Percentiles rank a stretch among this genome's conserved stretches.
phyloP scores from a whole-genome alignment of 129 eudicot genomes.

The Flaveria bidentis region DNA sequence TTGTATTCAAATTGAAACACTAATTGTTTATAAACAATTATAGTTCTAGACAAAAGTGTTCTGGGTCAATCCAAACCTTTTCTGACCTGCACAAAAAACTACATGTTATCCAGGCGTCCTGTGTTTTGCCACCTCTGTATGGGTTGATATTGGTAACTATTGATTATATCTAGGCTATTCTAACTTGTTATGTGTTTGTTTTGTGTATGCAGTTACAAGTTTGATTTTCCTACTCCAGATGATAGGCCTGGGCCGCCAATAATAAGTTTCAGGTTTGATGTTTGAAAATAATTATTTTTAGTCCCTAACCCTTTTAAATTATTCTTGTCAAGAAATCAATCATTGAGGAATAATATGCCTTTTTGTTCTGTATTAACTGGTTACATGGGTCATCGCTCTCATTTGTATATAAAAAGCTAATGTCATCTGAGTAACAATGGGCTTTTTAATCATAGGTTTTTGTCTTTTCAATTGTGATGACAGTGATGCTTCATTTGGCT shows the following conservation, averaged over 20 bases:
- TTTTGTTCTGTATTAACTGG: constrained; percentile 13
- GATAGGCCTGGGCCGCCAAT: constrained; percentile 97
- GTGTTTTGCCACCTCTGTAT: constrained; percentile 9
- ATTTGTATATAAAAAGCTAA: neutral
- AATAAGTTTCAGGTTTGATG: constrained; percentile 89
- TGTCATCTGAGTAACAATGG: neutral
- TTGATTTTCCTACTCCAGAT: constrained; percentile 97
- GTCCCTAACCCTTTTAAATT: constrained; percentile 10
- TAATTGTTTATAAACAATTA: neutral
- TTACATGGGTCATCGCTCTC: constrained; percentile 6
- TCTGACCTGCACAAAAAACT: neutral
- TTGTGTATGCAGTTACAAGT: constrained; percentile 78
- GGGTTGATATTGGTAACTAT: neutral
- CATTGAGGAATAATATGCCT: constrained; percentile 7
- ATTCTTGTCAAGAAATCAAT: constrained; percentile 12
- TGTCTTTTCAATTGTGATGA: constrained; percentile 25
- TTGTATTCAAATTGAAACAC: neutral
- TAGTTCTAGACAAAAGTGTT: constrained; percentile 3
- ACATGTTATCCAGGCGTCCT: neutral
- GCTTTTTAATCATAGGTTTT: constrained; percentile 7
- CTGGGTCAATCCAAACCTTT: neutral
- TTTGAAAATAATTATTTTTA: constrained; percentile 16
- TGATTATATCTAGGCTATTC: constrained; percentile 10
- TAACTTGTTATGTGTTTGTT: neutral
- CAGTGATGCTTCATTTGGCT: constrained; percentile 99